Evolutionary conservation across 176 grass and related monocot genomes (phyloP).

Genomic region (Neostapfia colusana): DNA sequence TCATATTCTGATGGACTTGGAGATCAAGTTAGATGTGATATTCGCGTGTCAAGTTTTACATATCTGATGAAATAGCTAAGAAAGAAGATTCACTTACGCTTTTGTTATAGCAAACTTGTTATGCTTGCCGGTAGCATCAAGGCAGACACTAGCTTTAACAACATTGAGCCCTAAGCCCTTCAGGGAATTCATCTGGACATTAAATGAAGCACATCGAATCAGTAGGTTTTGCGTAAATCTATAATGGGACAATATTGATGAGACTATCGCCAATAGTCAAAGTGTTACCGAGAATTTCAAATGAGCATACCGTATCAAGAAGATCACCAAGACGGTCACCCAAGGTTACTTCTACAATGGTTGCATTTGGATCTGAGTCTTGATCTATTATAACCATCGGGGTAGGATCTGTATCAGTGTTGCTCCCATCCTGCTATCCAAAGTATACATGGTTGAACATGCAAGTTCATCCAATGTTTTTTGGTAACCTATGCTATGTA

Average conservation of each 20-base stretch:
- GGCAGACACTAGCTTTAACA: slow-evolving; percentile 85
- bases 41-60: slow-evolving; percentile 28
- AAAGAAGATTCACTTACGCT: slow-evolving; percentile 59
- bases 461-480: slow-evolving; percentile 51
- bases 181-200: slow-evolving; percentile 76
- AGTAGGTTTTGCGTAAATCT: slow-evolving; percentile 8
- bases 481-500: slow-evolving; percentile 53
- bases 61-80: slow-evolving; percentile 30
- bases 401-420: slow-evolving; percentile 74
- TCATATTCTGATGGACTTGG: slow-evolving; percentile 33
- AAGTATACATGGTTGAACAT: slow-evolving; percentile 50
- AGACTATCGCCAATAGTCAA: slow-evolving; percentile 5
- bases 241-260: slow-evolving; percentile 15
- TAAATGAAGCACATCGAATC: slow-evolving; percentile 33
- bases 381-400: slow-evolving; percentile 99
- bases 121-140: slow-evolving; percentile 93
- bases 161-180: slow-evolving; percentile 94
- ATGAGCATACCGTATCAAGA: slow-evolving; percentile 80
- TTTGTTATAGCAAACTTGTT: slow-evolving; percentile 84
- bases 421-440: slow-evolving; percentile 69
- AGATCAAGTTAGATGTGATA: slow-evolving; percentile 38
- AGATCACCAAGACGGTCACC: slow-evolving; percentile 96
- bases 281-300: slow-evolving; percentile 27
- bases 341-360: slow-evolving; percentile 92
- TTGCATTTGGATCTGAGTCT: slow-evolving; percentile 92